Base-by-base conservation (phyloP, 306 rosid genomes). In the Mucuna pruriens region DNA sequence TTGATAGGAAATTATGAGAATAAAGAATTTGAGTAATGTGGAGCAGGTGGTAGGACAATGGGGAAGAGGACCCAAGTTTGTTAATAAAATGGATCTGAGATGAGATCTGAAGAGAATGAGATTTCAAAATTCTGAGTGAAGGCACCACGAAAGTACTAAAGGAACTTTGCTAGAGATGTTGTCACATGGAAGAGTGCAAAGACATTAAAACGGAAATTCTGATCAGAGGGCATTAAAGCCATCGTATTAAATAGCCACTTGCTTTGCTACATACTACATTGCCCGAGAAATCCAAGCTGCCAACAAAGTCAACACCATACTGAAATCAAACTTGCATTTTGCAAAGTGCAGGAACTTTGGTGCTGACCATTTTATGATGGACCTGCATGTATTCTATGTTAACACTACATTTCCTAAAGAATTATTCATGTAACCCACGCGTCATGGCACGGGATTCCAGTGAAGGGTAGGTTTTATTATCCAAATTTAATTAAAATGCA, bases 401-500 rank as follows among this genome's bases (percentile, higher is more conserved):
- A 80, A 9, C 65, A 19, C 31, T 3, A 5, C 61, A 10, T 57
- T 26, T 38, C 42, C 4, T 33, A n/a, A 55, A 48, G 39, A 51
- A 62, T 45, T 68, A 4, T 61, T 71, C 46, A 60, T 25, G 68
- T 7, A 62, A 62, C 29, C 22, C 64, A 83, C 83, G 84, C 70
- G 79, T 81, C 81, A 76, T 38, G 58, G 84, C 91, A 90, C 87
- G 90, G 92, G 95, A 60, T 49, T 25, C 26, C 49, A 44, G 71
- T 76, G 90, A 87, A 51, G 36, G 42, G 42, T 15, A 61, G 40
- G 22, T 17, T 60, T 34, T 12, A 10, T 23, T 58, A 60, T 60
- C 33, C 66, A 26, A 25, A 57, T 23, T 57, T 57, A 57, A 57
- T 31, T 1, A 23, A 20, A 26, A 9, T 10, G 33, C 2, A 7